phyloP scores from a whole-genome alignment of 1,139 yeast species.

The Sugiyamaella novakii region DNA sequence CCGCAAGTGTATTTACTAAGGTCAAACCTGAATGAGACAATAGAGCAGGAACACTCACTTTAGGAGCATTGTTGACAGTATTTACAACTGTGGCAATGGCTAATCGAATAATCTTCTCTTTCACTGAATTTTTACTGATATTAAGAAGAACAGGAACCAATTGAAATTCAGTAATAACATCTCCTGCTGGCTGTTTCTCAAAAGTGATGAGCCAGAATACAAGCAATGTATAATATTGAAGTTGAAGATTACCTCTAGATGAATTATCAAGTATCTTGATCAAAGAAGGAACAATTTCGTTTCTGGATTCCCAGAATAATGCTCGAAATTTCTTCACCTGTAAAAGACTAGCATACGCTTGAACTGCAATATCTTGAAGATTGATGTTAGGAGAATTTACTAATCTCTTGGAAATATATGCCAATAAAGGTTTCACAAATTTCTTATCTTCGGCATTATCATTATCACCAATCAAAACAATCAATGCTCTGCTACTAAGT shows the following conservation, averaged over 20 bases:
- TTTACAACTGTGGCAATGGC: slow-evolving; percentile 70
- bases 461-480: slow-evolving; percentile 33
- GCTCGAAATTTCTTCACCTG: slow-evolving; percentile 60
- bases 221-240: slow-evolving; percentile 77
- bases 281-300: slow-evolving; percentile 58
- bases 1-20: slow-evolving; percentile 66
- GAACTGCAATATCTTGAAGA: slow-evolving; percentile 66
- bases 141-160: slow-evolving; percentile 59
- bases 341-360: slow-evolving; percentile 64
- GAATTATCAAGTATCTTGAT: slow-evolving; percentile 51
- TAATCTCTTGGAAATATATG: slow-evolving; percentile 48
- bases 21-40: slow-evolving; percentile 77
- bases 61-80: slow-evolving; percentile 41
- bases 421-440: slow-evolving; percentile 39
- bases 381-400: slow-evolving; percentile 54
- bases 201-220: slow-evolving; percentile 86
- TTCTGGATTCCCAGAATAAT: slow-evolving; percentile 53
- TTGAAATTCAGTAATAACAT: slow-evolving; percentile 51
- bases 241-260: slow-evolving; percentile 66
- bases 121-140: slow-evolving; percentile 76
- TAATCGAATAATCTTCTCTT: slow-evolving; percentile 86
- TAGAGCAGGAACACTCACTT: slow-evolving; percentile 62
- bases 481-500: slow-evolving; percentile 41
- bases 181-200: slow-evolving; percentile 56
- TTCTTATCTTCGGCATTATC: slow-evolving; percentile 24